Evolutionary conservation across 352 stramenopile genomes (phyloP).

Genomic region (Globisporangium viniferum): DNA sequence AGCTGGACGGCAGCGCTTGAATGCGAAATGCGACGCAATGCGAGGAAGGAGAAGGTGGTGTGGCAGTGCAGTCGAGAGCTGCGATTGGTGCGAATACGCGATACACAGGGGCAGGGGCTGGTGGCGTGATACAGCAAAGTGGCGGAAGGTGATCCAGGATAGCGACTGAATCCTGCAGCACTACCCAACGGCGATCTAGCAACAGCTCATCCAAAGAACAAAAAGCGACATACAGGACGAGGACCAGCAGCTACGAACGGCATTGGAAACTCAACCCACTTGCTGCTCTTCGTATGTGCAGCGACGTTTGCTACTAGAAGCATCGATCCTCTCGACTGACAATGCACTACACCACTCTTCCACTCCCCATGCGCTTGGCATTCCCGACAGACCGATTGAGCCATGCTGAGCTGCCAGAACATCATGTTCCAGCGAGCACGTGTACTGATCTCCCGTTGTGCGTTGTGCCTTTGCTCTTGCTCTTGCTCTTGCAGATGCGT

Average conservation of each 20-base stretch:
- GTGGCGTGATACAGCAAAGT: background rate
- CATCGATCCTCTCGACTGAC: background rate
- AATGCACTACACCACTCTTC: background rate
- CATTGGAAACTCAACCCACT: background rate
- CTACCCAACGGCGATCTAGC: background rate
- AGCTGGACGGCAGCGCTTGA: background rate
- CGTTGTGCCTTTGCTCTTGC: background rate
- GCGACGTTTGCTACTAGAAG: background rate
- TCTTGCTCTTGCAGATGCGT: slow-evolving; percentile 67
- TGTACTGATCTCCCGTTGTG: background rate
- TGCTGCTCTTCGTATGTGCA: background rate
- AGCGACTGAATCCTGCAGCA: background rate
- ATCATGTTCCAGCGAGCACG: background rate
- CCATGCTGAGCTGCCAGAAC: background rate
- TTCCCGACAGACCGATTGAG: background rate
- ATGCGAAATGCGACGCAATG: no score
- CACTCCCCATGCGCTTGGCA: background rate
- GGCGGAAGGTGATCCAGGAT: background rate
- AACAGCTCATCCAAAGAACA: background rate
- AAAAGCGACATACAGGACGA: background rate
- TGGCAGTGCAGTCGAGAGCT: background rate
- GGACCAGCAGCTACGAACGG: background rate
- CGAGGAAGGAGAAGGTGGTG: background rate
- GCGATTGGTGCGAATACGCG: background rate
- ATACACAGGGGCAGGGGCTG: background rate